phyloP scores from a whole-genome alignment of 768 basidiomycete species.

The Calocera viscosa region DNA sequence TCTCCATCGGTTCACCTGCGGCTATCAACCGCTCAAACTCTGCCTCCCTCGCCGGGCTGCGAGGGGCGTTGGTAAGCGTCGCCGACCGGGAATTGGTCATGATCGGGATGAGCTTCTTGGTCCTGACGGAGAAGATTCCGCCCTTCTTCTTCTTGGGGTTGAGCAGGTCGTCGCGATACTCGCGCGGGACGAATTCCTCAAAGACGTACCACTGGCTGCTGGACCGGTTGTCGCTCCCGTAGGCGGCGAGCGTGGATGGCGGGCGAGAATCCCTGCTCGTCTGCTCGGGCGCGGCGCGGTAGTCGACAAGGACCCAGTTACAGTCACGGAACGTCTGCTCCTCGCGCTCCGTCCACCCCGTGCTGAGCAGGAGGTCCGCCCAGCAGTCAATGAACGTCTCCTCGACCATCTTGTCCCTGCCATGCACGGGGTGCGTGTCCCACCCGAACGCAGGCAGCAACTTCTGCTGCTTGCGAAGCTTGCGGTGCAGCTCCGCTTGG shows the following conservation, averaged over 20 bases:
- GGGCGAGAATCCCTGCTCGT: background rate
- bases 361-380: constrained; percentile 30
- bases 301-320: constrained; percentile 73
- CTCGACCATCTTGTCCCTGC: constrained; percentile 70
- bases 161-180: constrained; percentile 63
- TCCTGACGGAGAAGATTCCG: constrained; percentile 15
- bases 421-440: constrained; percentile 77
- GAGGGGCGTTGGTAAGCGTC: constrained; percentile 9
- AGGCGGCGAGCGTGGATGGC: background rate
- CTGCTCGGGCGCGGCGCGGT: constrained; percentile 1
- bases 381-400: constrained; percentile 76
- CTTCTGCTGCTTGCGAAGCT: constrained; percentile 76
- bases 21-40: constrained; percentile 67
- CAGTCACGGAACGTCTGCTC: constrained; percentile 75
- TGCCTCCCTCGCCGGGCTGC: constrained; percentile 49
- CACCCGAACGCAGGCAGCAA: constrained; percentile 74
- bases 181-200: constrained; percentile 86
- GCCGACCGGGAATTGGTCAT: background rate
- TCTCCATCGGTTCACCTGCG: constrained; percentile 43
- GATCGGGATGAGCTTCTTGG: constrained; percentile 14
- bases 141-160: constrained; percentile 28
- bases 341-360: constrained; percentile 72
- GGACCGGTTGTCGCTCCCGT: background rate
- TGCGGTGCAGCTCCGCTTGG: constrained; percentile 56
- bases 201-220: constrained; percentile 55